These are phyloP conservation scores for Rhizophagus prolifer DNA, from an alignment of 192 early-diverging fungal genomes.

Conservation along the genomic window DNA sequence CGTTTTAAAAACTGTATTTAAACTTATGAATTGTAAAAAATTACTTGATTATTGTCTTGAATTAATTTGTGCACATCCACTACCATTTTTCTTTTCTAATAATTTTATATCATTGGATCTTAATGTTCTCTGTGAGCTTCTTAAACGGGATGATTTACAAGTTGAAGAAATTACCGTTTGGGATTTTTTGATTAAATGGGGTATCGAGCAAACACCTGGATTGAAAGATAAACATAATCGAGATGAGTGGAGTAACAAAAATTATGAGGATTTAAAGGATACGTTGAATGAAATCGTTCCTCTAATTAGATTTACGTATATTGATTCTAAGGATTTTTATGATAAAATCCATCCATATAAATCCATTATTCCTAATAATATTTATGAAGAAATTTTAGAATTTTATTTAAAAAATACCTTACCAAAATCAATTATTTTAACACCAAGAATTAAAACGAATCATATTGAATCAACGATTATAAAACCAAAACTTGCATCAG, in stretches of 20 bases:
- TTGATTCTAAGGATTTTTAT: neutral
- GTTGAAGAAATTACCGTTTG: too few species aligned
- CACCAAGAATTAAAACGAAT: too few species aligned
- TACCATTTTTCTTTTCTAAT: conserved; percentile 1
- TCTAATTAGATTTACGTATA: neutral
- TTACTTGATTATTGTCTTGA: conserved; percentile 3
- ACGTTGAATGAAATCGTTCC: neutral
- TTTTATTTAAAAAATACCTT: too few species aligned
- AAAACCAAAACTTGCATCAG: neutral
- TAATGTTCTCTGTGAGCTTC: too few species aligned
- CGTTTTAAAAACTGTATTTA: neutral
- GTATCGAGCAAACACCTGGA: neutral
- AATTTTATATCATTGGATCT: neutral
- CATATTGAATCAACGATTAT: neutral
- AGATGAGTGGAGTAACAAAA: neutral
- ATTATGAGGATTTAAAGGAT: neutral
- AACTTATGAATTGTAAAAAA: conserved; percentile 5
- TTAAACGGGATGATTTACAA: too few species aligned
- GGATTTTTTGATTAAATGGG: too few species aligned
- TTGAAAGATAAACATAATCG: neutral
- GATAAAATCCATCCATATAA: neutral
- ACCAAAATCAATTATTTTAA: too few species aligned
- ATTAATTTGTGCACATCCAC: conserved; percentile 1
- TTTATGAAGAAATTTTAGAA: too few species aligned
- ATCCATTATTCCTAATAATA: neutral